These are phyloP conservation scores for Hyphopichia pseudoburtonii DNA, from an alignment of 1,139 yeast genomes.

Conservation along the genomic window DNA sequence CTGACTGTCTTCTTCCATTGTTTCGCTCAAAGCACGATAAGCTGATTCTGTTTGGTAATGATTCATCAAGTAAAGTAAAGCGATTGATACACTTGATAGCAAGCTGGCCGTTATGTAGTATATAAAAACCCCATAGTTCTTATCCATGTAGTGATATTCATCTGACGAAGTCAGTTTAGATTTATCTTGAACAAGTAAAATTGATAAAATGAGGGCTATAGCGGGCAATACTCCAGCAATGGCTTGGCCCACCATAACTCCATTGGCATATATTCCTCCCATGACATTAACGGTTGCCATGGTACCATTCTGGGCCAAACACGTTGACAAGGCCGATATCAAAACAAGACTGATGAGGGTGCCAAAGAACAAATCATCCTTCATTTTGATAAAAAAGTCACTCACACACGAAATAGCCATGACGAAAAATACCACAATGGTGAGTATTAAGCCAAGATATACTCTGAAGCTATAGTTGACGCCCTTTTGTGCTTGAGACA, in stretches of 20 bases:
- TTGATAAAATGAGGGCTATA: slow-evolving; percentile 63
- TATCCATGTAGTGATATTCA: slow-evolving; percentile 27
- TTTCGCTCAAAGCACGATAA: slow-evolving; percentile 18
- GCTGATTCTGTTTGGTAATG: slow-evolving; percentile 21
- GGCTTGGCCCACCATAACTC: slow-evolving; percentile 93
- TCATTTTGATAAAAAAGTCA: slow-evolving; percentile 35
- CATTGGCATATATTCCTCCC: slow-evolving; percentile 80
- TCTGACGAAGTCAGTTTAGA: slow-evolving; percentile 7
- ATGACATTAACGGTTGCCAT: slow-evolving; percentile 82
- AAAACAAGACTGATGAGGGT: slow-evolving; percentile 59
- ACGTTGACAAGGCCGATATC: slow-evolving; percentile 62
- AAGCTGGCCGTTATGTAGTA: slow-evolving; percentile 73
- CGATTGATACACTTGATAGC: slow-evolving; percentile 53
- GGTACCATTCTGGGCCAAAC: slow-evolving; percentile 83
- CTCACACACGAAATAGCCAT: slow-evolving; percentile 54
- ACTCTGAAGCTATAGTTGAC: slow-evolving; percentile 65
- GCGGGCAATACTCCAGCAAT: slow-evolving; percentile 91
- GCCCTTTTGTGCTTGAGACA: slow-evolving; percentile 69
- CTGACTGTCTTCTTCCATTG: slow-evolving; percentile 10
- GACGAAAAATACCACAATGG: slow-evolving; percentile 54
- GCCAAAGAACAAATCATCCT: slow-evolving; percentile 40
- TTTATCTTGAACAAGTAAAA: slow-evolving; percentile 34
- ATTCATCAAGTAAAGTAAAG: slow-evolving; percentile 32
- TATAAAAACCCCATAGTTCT: slow-evolving; percentile 53
- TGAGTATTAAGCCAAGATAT: slow-evolving; percentile 55